phyloP scores from a whole-genome alignment of 208 protist species.

The Trypanosoma scelopori region DNA sequence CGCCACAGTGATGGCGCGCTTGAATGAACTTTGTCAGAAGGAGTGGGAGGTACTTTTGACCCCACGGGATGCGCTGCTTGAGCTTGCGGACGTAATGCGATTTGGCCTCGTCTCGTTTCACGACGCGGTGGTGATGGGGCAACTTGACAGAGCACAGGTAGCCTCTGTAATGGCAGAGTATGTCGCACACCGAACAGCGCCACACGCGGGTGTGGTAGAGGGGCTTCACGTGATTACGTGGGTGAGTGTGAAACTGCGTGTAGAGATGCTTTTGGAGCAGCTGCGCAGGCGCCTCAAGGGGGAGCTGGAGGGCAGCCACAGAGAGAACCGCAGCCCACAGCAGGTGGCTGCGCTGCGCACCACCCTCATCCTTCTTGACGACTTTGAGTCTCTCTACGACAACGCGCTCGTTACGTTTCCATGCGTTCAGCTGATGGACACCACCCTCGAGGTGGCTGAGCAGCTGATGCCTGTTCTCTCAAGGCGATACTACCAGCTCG shows the following conservation, averaged over 20 bases:
- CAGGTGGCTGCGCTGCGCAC: conserved; percentile 42
- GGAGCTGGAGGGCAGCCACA: conserved; percentile 27
- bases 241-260: conserved; percentile 62
- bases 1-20: conserved; percentile 45
- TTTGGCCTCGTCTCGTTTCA: conserved; percentile 42
- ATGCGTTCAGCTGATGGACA: conserved; percentile 35
- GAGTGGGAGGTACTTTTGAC: conserved; percentile 33
- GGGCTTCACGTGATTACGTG: conserved; percentile 51
- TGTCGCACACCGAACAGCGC: conserved; percentile 41
- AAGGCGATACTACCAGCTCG: conserved; percentile 70
- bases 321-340: conserved; percentile 9
- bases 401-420: conserved; percentile 54
- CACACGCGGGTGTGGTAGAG: conserved; percentile 46
- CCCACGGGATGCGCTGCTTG: conserved; percentile 46
- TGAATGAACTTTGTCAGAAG: conserved; percentile 38
- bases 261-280: conserved; percentile 52
- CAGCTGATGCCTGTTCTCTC: conserved; percentile 35
- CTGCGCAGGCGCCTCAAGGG: conserved; percentile 38
- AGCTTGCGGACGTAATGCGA: conserved; percentile 52
- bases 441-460: conserved; percentile 17
- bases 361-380: conserved; percentile 52
- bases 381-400: conserved; percentile 56
- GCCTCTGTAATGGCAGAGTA: conserved; percentile 26
- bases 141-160: conserved; percentile 2
- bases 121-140: conserved; percentile 18